Evolutionary conservation across 306 rosid genomes (phyloP), one percentile per base, ranked within the genome.

Genomic region (Luffa aegyptiaca): DNA sequence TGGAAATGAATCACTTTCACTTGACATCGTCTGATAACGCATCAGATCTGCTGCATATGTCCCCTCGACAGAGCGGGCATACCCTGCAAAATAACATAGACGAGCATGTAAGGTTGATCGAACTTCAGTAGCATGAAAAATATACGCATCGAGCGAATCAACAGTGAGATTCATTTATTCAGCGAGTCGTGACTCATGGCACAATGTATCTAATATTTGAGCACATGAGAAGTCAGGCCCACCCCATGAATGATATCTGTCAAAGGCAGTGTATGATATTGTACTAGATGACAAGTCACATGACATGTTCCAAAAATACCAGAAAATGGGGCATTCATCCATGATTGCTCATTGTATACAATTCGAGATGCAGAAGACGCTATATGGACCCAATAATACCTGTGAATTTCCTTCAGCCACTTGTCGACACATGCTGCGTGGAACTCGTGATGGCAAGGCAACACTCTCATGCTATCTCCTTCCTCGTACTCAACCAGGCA

Each of bases 401-500:
- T 93, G 88, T 96, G 99, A 82, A 93, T 91, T 89, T 96, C 99
- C 88, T 96, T 96, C 81, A 96, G 88, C 99, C 99, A 96, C 84
- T 96, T 96, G 97, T 96, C 99, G 61, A 96, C 77, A 76, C 99
- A 96, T 37, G 97, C 80, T 63, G 88, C 87, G 76, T 96, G 99
- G 79, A 91, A 96, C 79, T 96, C 99, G 72, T 96, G 99, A 80
- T 84, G 93, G 74, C 99, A 96, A 83, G 99, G 98, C 79, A 96
- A 90, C 52, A 88, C 86, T 75, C 99, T 81, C 93, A 96, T 85
- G 83, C 88, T 89, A 81, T 96, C 97, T 74, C 98, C 96, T 81
- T 96, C 98, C 83, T 96, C 99, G 21, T 93, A 96, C 91, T 96
- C 99, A 85, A 93, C 97, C 76, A 96, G 99, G 86, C 99, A 96